Conservation (phyloP, 129 eudicot species). For the Helianthus tuberosus region DNA sequence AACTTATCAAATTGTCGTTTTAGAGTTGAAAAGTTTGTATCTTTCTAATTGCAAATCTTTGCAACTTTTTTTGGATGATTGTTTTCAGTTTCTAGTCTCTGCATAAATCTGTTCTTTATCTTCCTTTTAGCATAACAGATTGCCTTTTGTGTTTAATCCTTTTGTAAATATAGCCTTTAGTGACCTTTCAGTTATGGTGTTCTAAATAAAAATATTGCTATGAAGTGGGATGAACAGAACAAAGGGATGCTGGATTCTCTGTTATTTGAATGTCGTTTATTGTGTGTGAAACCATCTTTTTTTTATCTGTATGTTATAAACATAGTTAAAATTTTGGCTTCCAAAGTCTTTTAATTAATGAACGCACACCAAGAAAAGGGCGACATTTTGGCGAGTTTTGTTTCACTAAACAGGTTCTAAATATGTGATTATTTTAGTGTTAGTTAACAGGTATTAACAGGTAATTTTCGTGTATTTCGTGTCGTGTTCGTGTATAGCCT, state of each 20-base stretch:
- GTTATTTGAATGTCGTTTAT: too few relatives aligned
- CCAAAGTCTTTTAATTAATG: neutral
- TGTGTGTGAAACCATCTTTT: too few relatives aligned
- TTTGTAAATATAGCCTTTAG: neutral
- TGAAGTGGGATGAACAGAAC: neutral
- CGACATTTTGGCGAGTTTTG: too few relatives aligned
- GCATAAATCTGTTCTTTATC: neutral
- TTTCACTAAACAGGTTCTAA: too few relatives aligned
- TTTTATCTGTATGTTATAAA: too few relatives aligned
- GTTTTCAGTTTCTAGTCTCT: neutral
- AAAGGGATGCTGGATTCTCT: too few relatives aligned
- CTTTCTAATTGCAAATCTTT: neutral
- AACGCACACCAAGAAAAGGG: too few relatives aligned
- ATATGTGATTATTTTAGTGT: too few relatives aligned
- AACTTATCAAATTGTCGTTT: neutral
- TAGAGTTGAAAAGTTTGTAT: too few relatives aligned
- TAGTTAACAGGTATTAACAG: too few relatives aligned
- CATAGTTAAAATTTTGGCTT: neutral
- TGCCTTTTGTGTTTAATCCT: neutral
- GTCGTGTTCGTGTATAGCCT: too few relatives aligned
- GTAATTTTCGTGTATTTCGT: too few relatives aligned
- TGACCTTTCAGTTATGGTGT: constrained; percentile 6
- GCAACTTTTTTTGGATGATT: neutral
- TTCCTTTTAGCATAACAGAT: neutral
- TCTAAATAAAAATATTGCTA: neutral